Evolutionary conservation across 2,329 filamentous ascomycete genomes (phyloP).

Genomic region (Xenoacremonium recifei): DNA sequence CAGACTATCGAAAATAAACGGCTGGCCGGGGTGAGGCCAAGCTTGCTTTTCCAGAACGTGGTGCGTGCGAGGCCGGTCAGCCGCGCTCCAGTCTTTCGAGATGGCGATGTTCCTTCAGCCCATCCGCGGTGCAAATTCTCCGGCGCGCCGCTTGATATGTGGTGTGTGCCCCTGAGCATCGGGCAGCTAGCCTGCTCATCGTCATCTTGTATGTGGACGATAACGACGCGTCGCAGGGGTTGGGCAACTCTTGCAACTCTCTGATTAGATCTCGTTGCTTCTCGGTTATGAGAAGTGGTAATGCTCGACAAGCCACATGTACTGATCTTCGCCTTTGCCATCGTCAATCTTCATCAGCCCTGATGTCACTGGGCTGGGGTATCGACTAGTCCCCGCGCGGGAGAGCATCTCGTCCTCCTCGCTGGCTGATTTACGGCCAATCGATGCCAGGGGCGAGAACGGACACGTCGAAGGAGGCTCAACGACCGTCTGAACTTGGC

Average conservation of each 20-base stretch:
- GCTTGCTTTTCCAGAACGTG: slow-evolving; percentile 2
- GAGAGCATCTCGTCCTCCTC: not conserved
- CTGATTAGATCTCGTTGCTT: slow-evolving; percentile 11
- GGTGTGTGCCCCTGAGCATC: not conserved
- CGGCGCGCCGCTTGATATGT: not conserved
- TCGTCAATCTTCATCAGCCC: not conserved
- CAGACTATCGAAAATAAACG: slow-evolving; percentile 7
- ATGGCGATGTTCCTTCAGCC: not conserved
- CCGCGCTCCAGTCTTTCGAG: not conserved
- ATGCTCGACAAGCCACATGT: too few relatives aligned
- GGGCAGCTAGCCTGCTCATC: not conserved
- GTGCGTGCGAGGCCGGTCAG: not conserved
- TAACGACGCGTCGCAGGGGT: not conserved
- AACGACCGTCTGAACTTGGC: not conserved
- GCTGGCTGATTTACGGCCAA: not conserved
- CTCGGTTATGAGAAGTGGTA: too few relatives aligned
- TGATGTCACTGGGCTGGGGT: slow-evolving; percentile 11
- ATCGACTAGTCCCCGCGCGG: not conserved
- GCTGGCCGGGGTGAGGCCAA: slow-evolving; percentile 12
- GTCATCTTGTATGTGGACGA: slow-evolving; percentile 3
- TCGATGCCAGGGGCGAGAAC: too few relatives aligned
- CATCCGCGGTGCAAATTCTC: not conserved
- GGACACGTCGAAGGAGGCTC: too few relatives aligned
- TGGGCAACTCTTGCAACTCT: slow-evolving; percentile 5
- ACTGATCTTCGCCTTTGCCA: slow-evolving; percentile 11